Evolutionary conservation across 441 rosid species (phyloP).

Genomic region (Eruca vesicaria): DNA sequence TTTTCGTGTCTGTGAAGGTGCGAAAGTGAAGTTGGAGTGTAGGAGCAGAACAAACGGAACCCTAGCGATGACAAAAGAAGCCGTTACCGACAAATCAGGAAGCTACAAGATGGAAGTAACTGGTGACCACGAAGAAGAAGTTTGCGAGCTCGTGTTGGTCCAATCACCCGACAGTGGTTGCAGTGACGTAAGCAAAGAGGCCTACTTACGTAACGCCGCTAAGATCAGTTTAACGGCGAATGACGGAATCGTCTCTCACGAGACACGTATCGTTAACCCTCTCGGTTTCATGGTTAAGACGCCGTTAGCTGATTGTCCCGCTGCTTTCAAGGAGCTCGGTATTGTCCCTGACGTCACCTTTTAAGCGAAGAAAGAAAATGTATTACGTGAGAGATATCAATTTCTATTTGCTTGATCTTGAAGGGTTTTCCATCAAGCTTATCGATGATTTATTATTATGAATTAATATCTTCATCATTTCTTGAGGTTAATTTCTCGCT

Average conservation of each 20-base stretch:
- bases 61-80: conserved; percentile 36
- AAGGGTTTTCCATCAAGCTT: neutral
- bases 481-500: neutral
- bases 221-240: conserved; percentile 41
- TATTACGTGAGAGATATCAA: conserved; percentile 15
- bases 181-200: conserved; percentile 34
- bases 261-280: conserved; percentile 43
- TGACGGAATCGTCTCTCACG: conserved; percentile 43
- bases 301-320: conserved; percentile 42
- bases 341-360: conserved; percentile 25
- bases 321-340: conserved; percentile 56
- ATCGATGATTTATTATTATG: neutral
- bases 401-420: conserved; percentile 8
- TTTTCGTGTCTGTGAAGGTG: conserved; percentile 30
- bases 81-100: conserved; percentile 40
- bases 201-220: conserved; percentile 33
- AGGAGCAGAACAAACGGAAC: conserved; percentile 37
- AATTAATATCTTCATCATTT: conserved; percentile 9
- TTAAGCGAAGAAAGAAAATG: conserved; percentile 1
- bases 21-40: conserved; percentile 52
- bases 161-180: conserved; percentile 46
- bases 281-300: conserved; percentile 49
- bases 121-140: conserved; percentile 56
- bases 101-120: conserved; percentile 41
- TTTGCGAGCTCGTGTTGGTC: conserved; percentile 41